phyloP scores from a whole-genome alignment of 106 monocot genomes.

The Allium fistulosum region DNA sequence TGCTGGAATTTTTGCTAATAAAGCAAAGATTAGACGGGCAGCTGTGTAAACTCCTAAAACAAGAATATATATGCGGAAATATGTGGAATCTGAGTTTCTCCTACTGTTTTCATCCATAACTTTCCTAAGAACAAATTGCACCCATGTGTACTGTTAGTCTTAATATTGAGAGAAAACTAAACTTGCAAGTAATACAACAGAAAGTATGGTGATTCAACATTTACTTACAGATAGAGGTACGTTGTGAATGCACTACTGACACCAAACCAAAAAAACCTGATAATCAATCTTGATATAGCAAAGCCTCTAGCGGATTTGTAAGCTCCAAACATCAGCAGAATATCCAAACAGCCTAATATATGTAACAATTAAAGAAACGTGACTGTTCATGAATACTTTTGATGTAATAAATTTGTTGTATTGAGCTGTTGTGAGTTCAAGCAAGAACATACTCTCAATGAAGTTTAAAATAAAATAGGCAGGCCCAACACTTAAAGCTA shows the following conservation, averaged over 20 bases:
- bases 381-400: neutral
- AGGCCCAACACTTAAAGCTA: slow-evolving; percentile 72
- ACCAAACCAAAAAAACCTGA: slow-evolving; percentile 79
- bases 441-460: slow-evolving; percentile 54
- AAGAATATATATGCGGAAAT: slow-evolving; percentile 80
- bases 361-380: neutral
- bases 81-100: slow-evolving; percentile 58
- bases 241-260: slow-evolving; percentile 38
- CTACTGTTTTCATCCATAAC: slow-evolving; percentile 65
- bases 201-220: neutral
- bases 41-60: slow-evolving; percentile 76
- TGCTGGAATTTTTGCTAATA: slow-evolving; percentile 79
- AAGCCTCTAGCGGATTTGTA: slow-evolving; percentile 81
- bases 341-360: slow-evolving; percentile 65
- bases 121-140: slow-evolving; percentile 42
- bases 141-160: neutral
- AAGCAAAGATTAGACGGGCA: slow-evolving; percentile 54
- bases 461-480: slow-evolving; percentile 84
- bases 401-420: neutral
- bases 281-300: slow-evolving; percentile 77
- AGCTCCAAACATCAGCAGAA: slow-evolving; percentile 91
- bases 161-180: neutral
- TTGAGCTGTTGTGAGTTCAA: neutral
- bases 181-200: neutral
- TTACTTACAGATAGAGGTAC: slow-evolving; percentile 79